Conservation (phyloP, 2,329 filamentous ascomycete genomes). For the Curvularia spicifera region DNA sequence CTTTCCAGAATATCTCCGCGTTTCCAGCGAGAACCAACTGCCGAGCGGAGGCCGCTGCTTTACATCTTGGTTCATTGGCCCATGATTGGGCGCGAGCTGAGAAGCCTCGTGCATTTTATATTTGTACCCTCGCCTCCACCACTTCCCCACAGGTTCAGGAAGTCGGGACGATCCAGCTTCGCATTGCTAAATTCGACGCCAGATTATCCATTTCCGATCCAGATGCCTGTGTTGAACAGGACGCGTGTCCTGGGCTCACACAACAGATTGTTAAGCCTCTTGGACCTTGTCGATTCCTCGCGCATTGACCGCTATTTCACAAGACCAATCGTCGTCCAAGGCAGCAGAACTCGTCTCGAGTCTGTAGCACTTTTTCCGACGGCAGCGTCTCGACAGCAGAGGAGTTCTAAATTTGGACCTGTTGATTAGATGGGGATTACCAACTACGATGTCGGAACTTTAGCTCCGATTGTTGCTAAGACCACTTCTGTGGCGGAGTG, state of each 20-base stretch:
- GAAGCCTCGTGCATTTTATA: background rate
- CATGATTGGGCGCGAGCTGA: background rate
- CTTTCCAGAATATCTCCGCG: background rate
- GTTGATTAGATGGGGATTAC: slow-evolving; percentile 2
- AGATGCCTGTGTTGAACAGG: background rate
- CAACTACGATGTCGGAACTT: background rate
- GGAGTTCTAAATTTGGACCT: background rate
- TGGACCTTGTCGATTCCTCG: background rate
- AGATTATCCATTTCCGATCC: background rate
- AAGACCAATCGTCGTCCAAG: background rate
- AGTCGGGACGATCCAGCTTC: background rate
- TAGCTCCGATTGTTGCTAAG: background rate
- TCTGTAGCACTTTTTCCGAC: background rate
- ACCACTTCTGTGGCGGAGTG: background rate
- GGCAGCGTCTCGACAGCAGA: background rate
- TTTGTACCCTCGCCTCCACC: background rate
- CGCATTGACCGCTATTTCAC: background rate
- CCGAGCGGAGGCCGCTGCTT: background rate
- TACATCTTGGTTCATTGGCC: background rate
- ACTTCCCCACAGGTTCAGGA: background rate
- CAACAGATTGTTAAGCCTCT: background rate
- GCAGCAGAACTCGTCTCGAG: background rate
- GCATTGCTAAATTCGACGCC: background rate
- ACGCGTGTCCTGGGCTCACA: background rate
- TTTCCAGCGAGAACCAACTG: background rate